phyloP scores from a whole-genome alignment of 192 early-diverging fungal genomes.

The Coemansia sp. region DNA sequence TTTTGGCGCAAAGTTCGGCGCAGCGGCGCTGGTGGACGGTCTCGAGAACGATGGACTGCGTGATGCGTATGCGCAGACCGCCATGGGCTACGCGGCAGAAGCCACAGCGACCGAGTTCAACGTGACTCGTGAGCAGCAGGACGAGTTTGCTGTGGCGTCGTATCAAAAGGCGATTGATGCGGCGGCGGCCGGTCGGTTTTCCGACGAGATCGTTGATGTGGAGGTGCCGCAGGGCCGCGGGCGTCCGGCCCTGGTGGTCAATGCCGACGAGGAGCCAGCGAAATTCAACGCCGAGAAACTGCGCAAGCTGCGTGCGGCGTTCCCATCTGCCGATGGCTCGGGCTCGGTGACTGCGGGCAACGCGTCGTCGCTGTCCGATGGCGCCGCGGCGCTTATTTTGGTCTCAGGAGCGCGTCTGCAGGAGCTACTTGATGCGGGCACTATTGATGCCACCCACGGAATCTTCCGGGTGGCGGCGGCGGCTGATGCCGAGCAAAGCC shows the following conservation, averaged over 20 bases:
- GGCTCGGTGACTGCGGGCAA: conserved; percentile 94
- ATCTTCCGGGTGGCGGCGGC: conserved; percentile 63
- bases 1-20: conserved; percentile 75
- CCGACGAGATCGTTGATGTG: conserved; percentile 70
- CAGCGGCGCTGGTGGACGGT: conserved; percentile 71
- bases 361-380: conserved; percentile 78
- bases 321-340: conserved; percentile 63
- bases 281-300: conserved; percentile 86
- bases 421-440: conserved; percentile 35
- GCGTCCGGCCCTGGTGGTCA: conserved; percentile 61
- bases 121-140: conserved; percentile 81
- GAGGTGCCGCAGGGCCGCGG: conserved; percentile 68
- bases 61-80: conserved; percentile 70
- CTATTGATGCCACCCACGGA: conserved; percentile 25
- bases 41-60: conserved; percentile 73
- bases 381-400: conserved; percentile 73
- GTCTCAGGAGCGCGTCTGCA: conserved; percentile 63
- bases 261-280: conserved; percentile 63
- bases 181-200: conserved; percentile 59
- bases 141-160: conserved; percentile 70
- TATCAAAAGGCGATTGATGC: conserved; percentile 78
- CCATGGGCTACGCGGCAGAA: conserved; percentile 82
- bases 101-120: conserved; percentile 74
- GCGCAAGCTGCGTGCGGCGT: conserved; percentile 82
- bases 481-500: conserved; percentile 73